Evolutionary conservation across 202 grass and related monocot genomes (phyloP), one percentile per base, ranked within the genome.

Genomic region (Zizania palustris): DNA sequence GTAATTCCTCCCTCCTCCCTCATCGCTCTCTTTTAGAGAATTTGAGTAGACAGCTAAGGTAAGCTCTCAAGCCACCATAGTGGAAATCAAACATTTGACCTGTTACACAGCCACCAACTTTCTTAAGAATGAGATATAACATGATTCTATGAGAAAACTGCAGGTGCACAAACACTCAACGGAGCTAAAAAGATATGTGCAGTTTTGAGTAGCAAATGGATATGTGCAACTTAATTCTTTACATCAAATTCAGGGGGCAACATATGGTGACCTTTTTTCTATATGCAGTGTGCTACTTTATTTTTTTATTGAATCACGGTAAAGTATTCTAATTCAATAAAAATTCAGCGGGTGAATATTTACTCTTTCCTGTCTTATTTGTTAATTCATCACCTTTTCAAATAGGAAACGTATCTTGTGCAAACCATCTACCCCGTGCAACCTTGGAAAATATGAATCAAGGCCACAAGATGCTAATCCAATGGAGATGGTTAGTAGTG

Each of bases 1-100:
- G 8, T 50, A 16, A 75, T 62, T 33, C 68, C n/a, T 82, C 53
- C 67, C 5, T 42, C 45, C 20, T 60, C 77, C 22, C 45, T 69
- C 34, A 11, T 65, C 21, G 28, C 70, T 5, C 5, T 8, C 21
- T 49, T 72, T 75, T 37, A 54, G 42, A 62, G 28, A 11, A 56
- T 14, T 58, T 65, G 72, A 86, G 16, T 58, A 65, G 58, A 56
- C 21, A 65, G 56, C 41, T 42, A 60, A 14, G 18, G 36, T 56
- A 56, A 44, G 45, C 19, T 69, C 21, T 16, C 22, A 69, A 69
- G 39, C 14, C 71, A 68, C 16, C 2, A 6, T 37, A 73, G 10
- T 28, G 37, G 9, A 74, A 87, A 62, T 69, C 63, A 56, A 73
- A 19, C 69, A 74, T 69, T 69, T 42, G 61, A 69, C 53, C 67